These are phyloP conservation scores for Tuber aestivum DNA, from an alignment of 495 filamentous ascomycete species.

Conservation along the genomic window DNA sequence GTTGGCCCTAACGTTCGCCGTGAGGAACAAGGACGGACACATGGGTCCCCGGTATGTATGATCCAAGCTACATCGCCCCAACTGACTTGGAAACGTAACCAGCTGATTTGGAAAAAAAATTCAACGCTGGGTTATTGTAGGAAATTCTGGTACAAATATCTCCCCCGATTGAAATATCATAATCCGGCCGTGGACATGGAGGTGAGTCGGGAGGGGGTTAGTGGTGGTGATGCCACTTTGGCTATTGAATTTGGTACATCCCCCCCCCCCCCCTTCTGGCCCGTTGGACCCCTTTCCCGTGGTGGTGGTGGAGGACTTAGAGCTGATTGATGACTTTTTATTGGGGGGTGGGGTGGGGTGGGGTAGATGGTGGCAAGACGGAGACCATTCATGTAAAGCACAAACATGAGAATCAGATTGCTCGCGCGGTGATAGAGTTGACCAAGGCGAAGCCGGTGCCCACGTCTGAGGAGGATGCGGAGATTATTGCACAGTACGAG, in stretches of 20 bases:
- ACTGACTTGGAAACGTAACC: background rate
- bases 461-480: constrained; percentile 57
- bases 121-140: too few relatives aligned
- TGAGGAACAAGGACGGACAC: constrained; percentile 61
- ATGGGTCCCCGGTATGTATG: constrained; percentile 70
- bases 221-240: constrained; percentile 58
- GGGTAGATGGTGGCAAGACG: constrained; percentile 21
- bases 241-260: constrained; percentile 63
- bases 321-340: background rate
- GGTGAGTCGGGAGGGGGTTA: constrained; percentile 59
- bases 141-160: constrained; percentile 79
- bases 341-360: background rate
- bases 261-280: constrained; percentile 13
- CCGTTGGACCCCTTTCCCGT: background rate
- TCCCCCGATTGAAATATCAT: constrained; percentile 86
- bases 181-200: constrained; percentile 82
- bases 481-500: constrained; percentile 55
- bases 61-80: background rate
- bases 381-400: constrained; percentile 60
- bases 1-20: constrained; percentile 76
- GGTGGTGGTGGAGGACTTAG: background rate
- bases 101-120: background rate
- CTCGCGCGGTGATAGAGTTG: constrained; percentile 58
- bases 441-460: constrained; percentile 61
- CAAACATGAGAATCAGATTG: constrained; percentile 58